phyloP scores from a whole-genome alignment of 148 eudicot species.

The Polygonum aviculare region DNA sequence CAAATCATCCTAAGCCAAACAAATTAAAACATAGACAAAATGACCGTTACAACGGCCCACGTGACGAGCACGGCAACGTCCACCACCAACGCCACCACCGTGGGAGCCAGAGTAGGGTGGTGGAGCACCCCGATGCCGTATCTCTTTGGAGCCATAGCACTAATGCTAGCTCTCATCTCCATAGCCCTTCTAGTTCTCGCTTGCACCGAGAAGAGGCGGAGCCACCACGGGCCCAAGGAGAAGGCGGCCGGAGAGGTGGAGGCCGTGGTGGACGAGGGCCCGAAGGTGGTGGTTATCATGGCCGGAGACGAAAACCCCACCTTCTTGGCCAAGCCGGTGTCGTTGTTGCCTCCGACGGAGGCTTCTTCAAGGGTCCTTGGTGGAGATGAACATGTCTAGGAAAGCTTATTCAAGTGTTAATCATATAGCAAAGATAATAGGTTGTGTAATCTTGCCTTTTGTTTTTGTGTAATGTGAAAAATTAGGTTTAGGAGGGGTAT shows the following conservation, averaged over 20 bases:
- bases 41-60: background rate
- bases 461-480: too few relatives aligned
- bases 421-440: too few relatives aligned
- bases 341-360: background rate
- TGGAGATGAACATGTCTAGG: background rate
- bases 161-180: background rate
- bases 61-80: background rate
- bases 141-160: background rate
- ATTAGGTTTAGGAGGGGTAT: too few relatives aligned
- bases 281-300: slow-evolving; percentile 1
- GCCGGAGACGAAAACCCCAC: slow-evolving; percentile 1
- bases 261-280: background rate
- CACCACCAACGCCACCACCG: background rate
- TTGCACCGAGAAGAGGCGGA: background rate
- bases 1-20: background rate
- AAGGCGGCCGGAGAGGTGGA: background rate
- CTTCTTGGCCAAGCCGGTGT: background rate
- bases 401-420: background rate
- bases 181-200: background rate
- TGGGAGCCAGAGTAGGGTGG: background rate
- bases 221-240: background rate
- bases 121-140: background rate
- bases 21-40: background rate
- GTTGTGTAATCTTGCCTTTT: too few relatives aligned
- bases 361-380: background rate